A percentile compares a stretch with the other conserved stretches of the same genome.
Conservation (phyloP, 305 asterid species). For the Solanum chacoense region DNA sequence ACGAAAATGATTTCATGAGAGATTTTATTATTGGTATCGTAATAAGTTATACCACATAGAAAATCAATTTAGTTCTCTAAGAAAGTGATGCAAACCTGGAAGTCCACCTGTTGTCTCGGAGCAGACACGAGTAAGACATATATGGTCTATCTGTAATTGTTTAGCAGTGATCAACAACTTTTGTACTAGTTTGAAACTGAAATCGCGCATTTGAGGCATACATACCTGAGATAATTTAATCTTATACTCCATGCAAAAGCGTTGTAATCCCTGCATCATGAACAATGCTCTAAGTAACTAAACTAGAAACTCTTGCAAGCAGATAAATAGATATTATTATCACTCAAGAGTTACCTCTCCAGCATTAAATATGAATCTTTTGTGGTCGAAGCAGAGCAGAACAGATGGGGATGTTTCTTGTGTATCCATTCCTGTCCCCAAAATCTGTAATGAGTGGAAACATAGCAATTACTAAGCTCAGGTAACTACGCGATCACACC, state of each 20-base stretch:
- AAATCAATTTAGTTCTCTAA: not conserved
- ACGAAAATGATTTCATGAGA: not conserved
- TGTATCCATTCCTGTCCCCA: slow-evolving; percentile 3
- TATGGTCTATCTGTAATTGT: not conserved
- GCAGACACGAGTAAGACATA: not conserved
- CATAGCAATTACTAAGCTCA: not conserved
- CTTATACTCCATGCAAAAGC: slow-evolving; percentile 78
- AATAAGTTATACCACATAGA: not conserved
- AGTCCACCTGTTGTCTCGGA: not conserved
- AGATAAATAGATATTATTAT: not conserved
- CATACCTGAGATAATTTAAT: slow-evolving; percentile 69
- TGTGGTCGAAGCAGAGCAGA: not conserved
- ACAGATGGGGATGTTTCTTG: not conserved
- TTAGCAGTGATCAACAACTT: not conserved
- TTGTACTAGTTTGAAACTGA: not conserved
- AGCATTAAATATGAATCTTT: not conserved
- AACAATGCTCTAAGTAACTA: not conserved
- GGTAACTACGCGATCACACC: not conserved
- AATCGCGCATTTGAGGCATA: slow-evolving; percentile 4
- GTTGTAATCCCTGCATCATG: slow-evolving; percentile 72
- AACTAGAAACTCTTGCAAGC: not conserved
- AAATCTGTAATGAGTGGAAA: not conserved
- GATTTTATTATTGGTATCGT: not conserved
- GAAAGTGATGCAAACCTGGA: not conserved
- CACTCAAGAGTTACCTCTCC: not conserved